phyloP scores from a whole-genome alignment of 1,139 yeast genomes.

The Kodamaea arcana region DNA sequence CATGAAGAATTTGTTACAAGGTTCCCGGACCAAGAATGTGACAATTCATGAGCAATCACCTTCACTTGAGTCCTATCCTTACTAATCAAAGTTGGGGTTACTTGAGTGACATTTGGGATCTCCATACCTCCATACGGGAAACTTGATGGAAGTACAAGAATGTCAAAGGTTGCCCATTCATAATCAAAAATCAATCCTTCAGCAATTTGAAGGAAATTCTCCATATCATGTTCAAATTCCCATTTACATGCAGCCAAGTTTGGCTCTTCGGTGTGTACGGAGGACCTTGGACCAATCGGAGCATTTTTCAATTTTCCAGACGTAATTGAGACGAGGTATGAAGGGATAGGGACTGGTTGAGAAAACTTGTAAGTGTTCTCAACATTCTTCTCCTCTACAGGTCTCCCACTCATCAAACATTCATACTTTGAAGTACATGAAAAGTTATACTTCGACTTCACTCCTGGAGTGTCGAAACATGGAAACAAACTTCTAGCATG shows the following conservation, averaged over 20 bases:
- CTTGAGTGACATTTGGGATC: constrained; percentile 36
- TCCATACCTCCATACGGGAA: constrained; percentile 43
- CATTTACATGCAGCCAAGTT: constrained; percentile 26
- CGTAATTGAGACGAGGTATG: constrained; percentile 34
- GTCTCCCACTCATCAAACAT: constrained; percentile 33
- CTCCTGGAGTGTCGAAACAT: constrained; percentile 42
- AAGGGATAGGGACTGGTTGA: constrained; percentile 36
- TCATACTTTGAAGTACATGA: constrained; percentile 29
- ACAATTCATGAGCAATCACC: constrained; percentile 38
- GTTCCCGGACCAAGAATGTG: constrained; percentile 39
- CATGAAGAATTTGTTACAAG: constrained; percentile 35
- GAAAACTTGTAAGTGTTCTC: constrained; percentile 17
- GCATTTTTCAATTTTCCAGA: constrained; percentile 29
- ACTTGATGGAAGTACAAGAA: constrained; percentile 30
- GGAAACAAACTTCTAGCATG: constrained; percentile 43
- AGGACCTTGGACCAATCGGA: constrained; percentile 34
- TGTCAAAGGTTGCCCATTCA: constrained; percentile 33
- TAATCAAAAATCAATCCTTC: constrained; percentile 30
- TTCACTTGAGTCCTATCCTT: constrained; percentile 33
- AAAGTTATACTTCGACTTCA: constrained; percentile 30
- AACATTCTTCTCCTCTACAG: constrained; percentile 4
- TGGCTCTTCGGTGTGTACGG: constrained; percentile 28
- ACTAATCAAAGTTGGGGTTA: constrained; percentile 34
- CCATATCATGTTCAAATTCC: constrained; percentile 38
- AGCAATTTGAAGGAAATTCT: constrained; percentile 30